Evolutionary conservation across 805 yeast species (phyloP).

Genomic region (Wickerhamomyces bovis): DNA sequence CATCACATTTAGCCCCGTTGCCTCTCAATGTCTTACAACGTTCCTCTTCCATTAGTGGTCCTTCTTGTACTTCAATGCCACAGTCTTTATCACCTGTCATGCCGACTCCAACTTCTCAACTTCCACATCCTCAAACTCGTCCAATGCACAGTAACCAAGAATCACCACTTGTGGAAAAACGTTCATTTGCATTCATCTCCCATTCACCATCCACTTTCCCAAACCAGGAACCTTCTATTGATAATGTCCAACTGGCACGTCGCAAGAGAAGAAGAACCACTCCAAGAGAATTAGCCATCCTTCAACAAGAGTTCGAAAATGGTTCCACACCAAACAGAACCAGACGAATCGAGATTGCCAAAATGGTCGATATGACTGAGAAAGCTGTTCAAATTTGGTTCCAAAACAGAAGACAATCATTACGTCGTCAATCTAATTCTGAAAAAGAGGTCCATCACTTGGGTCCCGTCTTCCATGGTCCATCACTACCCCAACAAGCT

Average conservation of each 20-base stretch:
- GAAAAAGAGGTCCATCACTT: constrained; percentile 25
- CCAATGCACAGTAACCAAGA: constrained; percentile 2
- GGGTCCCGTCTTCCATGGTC: constrained; percentile 17
- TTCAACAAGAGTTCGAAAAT: constrained; percentile 69
- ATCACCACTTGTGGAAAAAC: constrained; percentile 26
- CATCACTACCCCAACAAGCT: constrained; percentile 1
- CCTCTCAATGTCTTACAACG: constrained; percentile 1
- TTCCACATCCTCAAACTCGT: constrained; percentile 3
- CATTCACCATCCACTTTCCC: constrained; percentile 91
- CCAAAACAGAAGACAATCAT: constrained; percentile 87
- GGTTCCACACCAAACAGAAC: constrained; percentile 80
- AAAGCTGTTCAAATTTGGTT: constrained; percentile 98
- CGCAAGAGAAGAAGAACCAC: constrained; percentile 94
- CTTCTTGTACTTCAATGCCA: neutral
- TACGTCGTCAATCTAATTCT: constrained; percentile 44
- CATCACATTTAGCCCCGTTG: neutral
- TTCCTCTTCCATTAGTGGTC: neutral
- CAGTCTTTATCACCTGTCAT: neutral
- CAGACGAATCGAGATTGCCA: constrained; percentile 73
- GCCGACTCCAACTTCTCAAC: constrained; percentile 9
- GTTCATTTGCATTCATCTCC: constrained; percentile 77
- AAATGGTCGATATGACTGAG: constrained; percentile 85
- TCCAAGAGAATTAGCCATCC: constrained; percentile 73
- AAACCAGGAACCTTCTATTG: constrained; percentile 74
- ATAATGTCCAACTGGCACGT: constrained; percentile 88